A percentile compares a stretch with the other conserved stretches of the same genome.
Conservation (phyloP, 2,329 filamentous ascomycete species). For the Penicillium oxalicum region DNA sequence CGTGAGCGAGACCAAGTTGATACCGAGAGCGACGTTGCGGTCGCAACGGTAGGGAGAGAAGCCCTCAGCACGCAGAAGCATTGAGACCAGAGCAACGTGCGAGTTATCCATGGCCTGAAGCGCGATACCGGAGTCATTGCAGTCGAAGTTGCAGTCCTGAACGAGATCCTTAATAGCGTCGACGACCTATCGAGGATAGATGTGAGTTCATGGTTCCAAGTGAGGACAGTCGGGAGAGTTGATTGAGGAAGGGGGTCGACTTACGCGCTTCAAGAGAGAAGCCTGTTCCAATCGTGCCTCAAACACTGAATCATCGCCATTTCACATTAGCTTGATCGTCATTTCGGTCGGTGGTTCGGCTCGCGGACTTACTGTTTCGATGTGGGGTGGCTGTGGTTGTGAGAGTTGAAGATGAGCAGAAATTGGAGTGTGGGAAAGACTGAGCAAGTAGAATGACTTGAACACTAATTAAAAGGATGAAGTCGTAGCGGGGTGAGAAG, state of each 20-base stretch:
- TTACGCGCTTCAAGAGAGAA: conserved; percentile 86
- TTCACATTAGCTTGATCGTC: conserved; percentile 12
- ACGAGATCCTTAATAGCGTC: conserved; percentile 99
- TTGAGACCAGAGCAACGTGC: conserved; percentile 95
- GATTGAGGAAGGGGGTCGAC: conserved; percentile 9
- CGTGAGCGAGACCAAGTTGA: conserved; percentile 93
- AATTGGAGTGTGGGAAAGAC: not conserved
- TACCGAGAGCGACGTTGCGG: conserved; percentile 95
- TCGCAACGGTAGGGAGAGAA: conserved; percentile 97
- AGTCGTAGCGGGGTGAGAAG: not conserved
- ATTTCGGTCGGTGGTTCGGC: not conserved
- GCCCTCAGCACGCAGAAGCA: conserved; percentile 93
- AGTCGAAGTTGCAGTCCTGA: conserved; percentile 99
- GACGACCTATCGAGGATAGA: conserved; percentile 61
- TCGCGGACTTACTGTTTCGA: conserved; percentile 27
- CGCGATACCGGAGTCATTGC: conserved; percentile 98
- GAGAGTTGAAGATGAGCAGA: not conserved
- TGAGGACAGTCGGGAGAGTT: not conserved
- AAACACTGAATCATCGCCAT: conserved; percentile 57
- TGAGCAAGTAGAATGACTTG: not conserved
- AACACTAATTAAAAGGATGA: not conserved
- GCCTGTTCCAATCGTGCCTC: conserved; percentile 97
- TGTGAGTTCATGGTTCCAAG: conserved; percentile 4
- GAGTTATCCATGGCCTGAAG: conserved; percentile 99
- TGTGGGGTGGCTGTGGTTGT: conserved; percentile 10